A percentile compares a stretch with the other conserved stretches of the same genome.
phyloP scores from a whole-genome alignment of 139 green algal genomes.

The Penium margaritaceum region DNA sequence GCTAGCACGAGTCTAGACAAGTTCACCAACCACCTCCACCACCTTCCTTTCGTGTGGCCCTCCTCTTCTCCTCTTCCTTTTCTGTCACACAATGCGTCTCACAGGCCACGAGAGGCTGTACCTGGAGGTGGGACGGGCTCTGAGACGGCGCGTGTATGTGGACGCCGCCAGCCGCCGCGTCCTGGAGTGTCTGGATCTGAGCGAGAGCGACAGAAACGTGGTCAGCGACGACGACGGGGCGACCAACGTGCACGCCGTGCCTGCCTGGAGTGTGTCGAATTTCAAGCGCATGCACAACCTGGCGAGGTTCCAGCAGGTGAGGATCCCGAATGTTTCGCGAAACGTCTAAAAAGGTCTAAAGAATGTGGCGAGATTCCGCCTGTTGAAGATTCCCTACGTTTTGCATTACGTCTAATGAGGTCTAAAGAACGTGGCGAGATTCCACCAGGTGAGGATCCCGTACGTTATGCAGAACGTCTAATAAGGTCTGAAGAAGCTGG shows the following conservation, averaged over 20 bases:
- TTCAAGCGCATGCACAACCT: constrained; percentile 66
- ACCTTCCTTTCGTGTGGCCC: constrained; percentile 3
- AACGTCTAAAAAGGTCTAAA: too few relatives aligned
- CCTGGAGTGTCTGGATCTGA: constrained; percentile 30
- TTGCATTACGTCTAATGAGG: too few relatives aligned
- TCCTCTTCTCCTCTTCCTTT: background rate
- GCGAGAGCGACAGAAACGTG: constrained; percentile 2
- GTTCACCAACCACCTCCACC: background rate
- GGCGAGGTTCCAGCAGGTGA: constrained; percentile 36
- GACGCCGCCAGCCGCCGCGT: constrained; percentile 58
- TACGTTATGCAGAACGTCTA: too few relatives aligned
- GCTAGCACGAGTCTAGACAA: background rate
- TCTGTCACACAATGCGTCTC: background rate
- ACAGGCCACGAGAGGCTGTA: constrained; percentile 66
- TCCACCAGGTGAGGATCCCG: constrained; percentile 41
- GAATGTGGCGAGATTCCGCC: too few relatives aligned
- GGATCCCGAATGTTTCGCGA: too few relatives aligned
- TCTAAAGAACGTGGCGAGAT: constrained; percentile 47
- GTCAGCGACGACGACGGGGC: constrained; percentile 61
- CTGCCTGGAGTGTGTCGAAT: constrained; percentile 56
- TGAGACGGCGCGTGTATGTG: constrained; percentile 70
- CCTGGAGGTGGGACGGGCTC: constrained; percentile 64
- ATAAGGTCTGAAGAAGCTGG: too few relatives aligned
- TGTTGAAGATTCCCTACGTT: too few relatives aligned
- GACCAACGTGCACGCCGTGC: constrained; percentile 75